Evolutionary conservation across 352 stramenopile genomes (phyloP), one percentile per base, ranked within the genome.

Genomic region (Aphanomyces cochlioides): DNA sequence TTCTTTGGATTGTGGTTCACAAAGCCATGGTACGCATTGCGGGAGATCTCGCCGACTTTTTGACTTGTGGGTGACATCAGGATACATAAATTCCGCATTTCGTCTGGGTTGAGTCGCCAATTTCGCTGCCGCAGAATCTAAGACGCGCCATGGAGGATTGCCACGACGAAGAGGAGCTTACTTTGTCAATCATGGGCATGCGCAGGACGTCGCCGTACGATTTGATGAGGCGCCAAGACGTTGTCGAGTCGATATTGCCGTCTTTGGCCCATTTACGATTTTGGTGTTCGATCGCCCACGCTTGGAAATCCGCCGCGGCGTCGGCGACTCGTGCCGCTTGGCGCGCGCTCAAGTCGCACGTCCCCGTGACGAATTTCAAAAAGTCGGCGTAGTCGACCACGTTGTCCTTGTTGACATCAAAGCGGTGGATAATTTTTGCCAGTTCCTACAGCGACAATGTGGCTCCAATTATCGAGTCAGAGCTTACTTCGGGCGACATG

Each of bases 1-100:
- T 92, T 93, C 70, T 87, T 84, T 0, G 85, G 84, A 3, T 88
- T 77, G 50, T 93, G 84, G 64, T 93, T 93, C 43, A 92, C 81
- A 76, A 93, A 93, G 19, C 76, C 72, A 45, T 93, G 85, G 40
- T 90, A 90, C 7, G 81, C 72, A 12, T 67, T 73, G 57, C 90
- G 83, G 40, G 76, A 83, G 53, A 92, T 80, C 47, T 87, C 79
- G 21, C 85, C 85, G 36, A 90, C 89, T 41, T 56, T 50, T 12
- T 19, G 21, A 5, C 75, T 79, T 40, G 77, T 69, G 21, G 84
- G 84, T 7, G 84, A 75, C 41, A 93, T 87, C 10, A 93, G 53
- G 17, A 91, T 72, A 64, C 80, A 79, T n/a, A 93, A 75, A 3
- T 84, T 67, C 8, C 78, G 75, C 8, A 93, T 75, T 61, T 87